Base-by-base conservation (phyloP, 1,139 yeast genomes). In the Spencermartinsiella ligniputridi region DNA sequence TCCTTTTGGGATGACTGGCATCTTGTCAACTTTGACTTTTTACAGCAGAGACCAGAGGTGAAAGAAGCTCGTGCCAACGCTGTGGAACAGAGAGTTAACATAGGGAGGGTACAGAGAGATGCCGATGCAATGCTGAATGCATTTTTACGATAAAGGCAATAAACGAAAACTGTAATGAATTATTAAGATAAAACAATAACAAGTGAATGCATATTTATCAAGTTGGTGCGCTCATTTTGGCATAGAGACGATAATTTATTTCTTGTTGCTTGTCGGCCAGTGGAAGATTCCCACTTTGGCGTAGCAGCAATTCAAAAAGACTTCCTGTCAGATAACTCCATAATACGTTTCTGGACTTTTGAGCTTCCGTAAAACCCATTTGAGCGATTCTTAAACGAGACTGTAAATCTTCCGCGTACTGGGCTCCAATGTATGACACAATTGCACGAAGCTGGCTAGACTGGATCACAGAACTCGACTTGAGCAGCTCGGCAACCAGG, bases 21-120 rank as follows among this genome's bases (percentile, higher is more conserved):
- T 6, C 32, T 5, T 5, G 15, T 15, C 32, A 11, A 27, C 4
- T 6, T 15, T n/a, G 15, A 15, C 15, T 6, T 8, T 9, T n/a
- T 27, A 15, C 15, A 27, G n/a, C 15, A 27, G 5, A 27, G n/a
- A 13, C 40, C 37, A 9, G 45, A 34, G 3, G 43, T 45, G 6
- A 35, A 38, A 22, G 22, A 32, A n/a, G 48, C 48, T 12, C 41
- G 45, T 8, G 20, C 40, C 11, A 33, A 40, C 13, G 50, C 40
- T 5, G 21, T 24, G 13, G 20, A 17, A 16, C 13, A 27, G 17
- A 6, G 40, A 19, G 15, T 24, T 19, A 41, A 35, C 12, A 32
- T 27, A 27, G 13, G 15, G 32, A n/a, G 5, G 8, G 15, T 27
- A n/a, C 5, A 9, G 15, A 27, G 32, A n/a, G 15, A n/a, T 27